Evolutionary conservation across 345 rosid species (phyloP), one percentile per base, ranked within the genome.

Genomic region (Cardiospermum halicacabum): DNA sequence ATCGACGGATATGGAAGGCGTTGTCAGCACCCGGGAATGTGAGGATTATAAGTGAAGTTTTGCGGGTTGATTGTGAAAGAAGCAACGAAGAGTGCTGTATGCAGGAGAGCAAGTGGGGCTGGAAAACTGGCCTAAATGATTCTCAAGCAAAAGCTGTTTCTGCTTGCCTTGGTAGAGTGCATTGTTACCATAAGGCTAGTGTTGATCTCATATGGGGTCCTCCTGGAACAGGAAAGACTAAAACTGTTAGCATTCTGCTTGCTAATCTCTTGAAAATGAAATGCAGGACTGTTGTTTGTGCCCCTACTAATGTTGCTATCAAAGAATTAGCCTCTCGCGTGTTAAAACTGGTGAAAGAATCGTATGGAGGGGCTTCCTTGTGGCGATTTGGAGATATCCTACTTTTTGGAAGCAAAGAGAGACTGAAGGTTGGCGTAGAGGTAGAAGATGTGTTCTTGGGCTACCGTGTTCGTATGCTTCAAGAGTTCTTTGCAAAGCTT

Each of bases 201-300:
- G 71, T 84, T 53, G 74, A 77, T 43, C 78, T 81, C 18, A 67
- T 84, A 28, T 79, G 84, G 86, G 89, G 89, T 3, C 84, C 82
- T 1, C 84, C 84, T 0, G 89, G 89, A 48, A 84, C 89, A 2
- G 89, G 89, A 45, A 84, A 84, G 60, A 84, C 89, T 7, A 79
- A 72, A 67, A 79, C 78, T 4, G 45, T 74, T 9, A 66, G 81
- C 15, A 34, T 53, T 24, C 19, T 84, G 57, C 75, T 81, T 1
- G 68, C 57, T 30, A 39, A 30, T 40, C 78, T 84, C 51, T 58
- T 81, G 47, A 63, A 27, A 34, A 37, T 51, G 82, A 79, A 72
- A 22, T 69, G 70, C n/a, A 75, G 81, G 58, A 75, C 79, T 3
- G 61, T 84, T 15, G 57, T 68, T 24, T 84, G 89, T 50, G 74